Evolutionary conservation across 345 rosid species (phyloP).

Genomic region (Camelina neglecta): DNA sequence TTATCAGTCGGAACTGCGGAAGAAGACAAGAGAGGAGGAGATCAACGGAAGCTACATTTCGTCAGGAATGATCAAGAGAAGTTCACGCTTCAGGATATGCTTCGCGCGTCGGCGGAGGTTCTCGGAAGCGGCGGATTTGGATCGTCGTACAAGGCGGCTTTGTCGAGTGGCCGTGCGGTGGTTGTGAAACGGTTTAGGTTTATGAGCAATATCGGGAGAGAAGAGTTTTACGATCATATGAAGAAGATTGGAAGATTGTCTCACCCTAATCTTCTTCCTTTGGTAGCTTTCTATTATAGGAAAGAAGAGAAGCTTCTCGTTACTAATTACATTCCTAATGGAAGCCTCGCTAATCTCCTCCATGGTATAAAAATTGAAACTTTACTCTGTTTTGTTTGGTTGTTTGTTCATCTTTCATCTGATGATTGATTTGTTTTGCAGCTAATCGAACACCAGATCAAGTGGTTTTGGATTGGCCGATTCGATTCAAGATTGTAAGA

Average conservation of each 20-base stretch:
- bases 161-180: constrained; percentile 58
- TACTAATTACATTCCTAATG: constrained; percentile 63
- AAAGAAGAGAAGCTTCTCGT: constrained; percentile 88
- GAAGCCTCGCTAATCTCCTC: constrained; percentile 83
- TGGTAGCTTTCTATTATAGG: constrained; percentile 68
- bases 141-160: constrained; percentile 78
- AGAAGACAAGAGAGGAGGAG: constrained; percentile 32
- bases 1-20: constrained; percentile 25
- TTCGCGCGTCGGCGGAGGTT: constrained; percentile 79
- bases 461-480: constrained; percentile 73
- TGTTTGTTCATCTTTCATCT: not conserved
- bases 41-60: constrained; percentile 57
- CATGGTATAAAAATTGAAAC: constrained; percentile 51
- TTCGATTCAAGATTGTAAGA: constrained; percentile 70
- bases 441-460: constrained; percentile 56
- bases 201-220: constrained; percentile 60
- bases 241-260: constrained; percentile 64
- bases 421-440: constrained; percentile 32
- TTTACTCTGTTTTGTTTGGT: not conserved
- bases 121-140: constrained; percentile 82
- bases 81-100: constrained; percentile 78
- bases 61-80: constrained; percentile 56
- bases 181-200: constrained; percentile 82
- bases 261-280: constrained; percentile 75
- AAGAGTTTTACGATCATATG: constrained; percentile 77